phyloP scores from a whole-genome alignment of 2,329 filamentous ascomycete genomes.

The Volutella citrinella region DNA sequence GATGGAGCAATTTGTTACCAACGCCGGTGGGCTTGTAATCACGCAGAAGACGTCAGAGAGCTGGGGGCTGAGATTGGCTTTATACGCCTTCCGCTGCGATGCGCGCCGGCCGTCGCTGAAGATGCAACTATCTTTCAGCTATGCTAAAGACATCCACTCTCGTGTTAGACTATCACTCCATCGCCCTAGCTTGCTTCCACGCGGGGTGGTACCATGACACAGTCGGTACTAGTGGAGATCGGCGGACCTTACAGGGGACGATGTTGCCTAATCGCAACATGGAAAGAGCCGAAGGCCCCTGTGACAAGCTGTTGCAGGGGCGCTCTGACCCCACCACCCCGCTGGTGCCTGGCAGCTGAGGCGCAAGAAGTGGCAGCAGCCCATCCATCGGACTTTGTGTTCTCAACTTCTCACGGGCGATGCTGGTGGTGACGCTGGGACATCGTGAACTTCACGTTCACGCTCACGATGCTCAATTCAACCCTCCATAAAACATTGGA shows the following conservation, averaged over 20 bases:
- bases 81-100: constrained; percentile 13
- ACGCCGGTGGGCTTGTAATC: not conserved
- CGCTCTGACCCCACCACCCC: constrained; percentile 5
- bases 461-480: too few species aligned
- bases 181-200: too few species aligned
- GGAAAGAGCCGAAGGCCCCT: constrained; percentile 23
- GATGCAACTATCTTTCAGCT: constrained; percentile 6
- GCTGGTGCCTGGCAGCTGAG: constrained; percentile 21
- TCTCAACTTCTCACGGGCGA: too few species aligned
- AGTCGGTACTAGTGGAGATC: too few species aligned
- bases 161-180: too few species aligned
- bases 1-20: too few species aligned
- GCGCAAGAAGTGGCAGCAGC: too few species aligned
- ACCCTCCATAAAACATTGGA: too few species aligned
- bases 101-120: constrained; percentile 7
- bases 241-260: constrained; percentile 11
- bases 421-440: too few species aligned
- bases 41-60: not conserved
- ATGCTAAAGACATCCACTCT: constrained; percentile 5
- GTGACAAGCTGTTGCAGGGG: not conserved
- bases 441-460: too few species aligned
- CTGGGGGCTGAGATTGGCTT: constrained; percentile 11
- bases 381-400: too few species aligned
- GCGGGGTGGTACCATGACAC: too few species aligned
- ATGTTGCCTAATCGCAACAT: constrained; percentile 23